Conservation (phyloP, 2,329 filamentous ascomycete species). For the Acrocalymma vagum region DNA sequence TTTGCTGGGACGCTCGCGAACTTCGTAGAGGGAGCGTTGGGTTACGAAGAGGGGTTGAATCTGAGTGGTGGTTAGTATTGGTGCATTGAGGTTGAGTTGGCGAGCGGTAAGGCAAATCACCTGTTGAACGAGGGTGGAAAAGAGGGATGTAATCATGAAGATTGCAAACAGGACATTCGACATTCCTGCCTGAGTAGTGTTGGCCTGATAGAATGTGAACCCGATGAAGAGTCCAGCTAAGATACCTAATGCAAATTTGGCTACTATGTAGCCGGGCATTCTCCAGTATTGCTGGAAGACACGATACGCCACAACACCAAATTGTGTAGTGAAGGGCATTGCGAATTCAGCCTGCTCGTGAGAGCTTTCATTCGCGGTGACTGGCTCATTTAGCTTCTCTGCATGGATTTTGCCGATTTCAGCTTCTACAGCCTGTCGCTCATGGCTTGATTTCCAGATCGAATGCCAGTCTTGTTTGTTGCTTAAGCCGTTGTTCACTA, state of each 20-base stretch:
- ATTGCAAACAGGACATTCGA: constrained; percentile 55
- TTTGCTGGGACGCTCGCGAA: constrained; percentile 70
- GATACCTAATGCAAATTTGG: constrained; percentile 28
- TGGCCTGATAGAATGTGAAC: constrained; percentile 50
- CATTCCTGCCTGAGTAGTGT: constrained; percentile 46
- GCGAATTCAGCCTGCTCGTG: constrained; percentile 50
- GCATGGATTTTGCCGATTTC: constrained; percentile 48
- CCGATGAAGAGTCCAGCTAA: constrained; percentile 33
- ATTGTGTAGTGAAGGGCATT: constrained; percentile 40
- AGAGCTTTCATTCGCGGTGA: constrained; percentile 53
- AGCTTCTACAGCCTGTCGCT: constrained; percentile 27
- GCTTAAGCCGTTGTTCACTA: constrained; percentile 40
- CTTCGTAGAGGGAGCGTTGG: constrained; percentile 67
- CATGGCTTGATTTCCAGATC: constrained; percentile 39
- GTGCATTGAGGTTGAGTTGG: no score
- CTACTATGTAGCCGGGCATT: constrained; percentile 49
- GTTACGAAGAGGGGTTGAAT: constrained; percentile 68
- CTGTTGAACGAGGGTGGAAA: constrained; percentile 54
- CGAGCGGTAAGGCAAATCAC: constrained; percentile 68
- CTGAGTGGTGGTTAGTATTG: constrained; percentile 38
- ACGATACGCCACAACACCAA: constrained; percentile 45
- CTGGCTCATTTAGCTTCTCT: constrained; percentile 31
- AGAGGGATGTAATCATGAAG: constrained; percentile 55
- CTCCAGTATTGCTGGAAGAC: constrained; percentile 55
- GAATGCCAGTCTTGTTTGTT: constrained; percentile 45